Percentiles rank a stretch among this genome's conserved stretches.
Conservation (phyloP, 73 alveolate species). For the Tetrahymena thermophila region DNA sequence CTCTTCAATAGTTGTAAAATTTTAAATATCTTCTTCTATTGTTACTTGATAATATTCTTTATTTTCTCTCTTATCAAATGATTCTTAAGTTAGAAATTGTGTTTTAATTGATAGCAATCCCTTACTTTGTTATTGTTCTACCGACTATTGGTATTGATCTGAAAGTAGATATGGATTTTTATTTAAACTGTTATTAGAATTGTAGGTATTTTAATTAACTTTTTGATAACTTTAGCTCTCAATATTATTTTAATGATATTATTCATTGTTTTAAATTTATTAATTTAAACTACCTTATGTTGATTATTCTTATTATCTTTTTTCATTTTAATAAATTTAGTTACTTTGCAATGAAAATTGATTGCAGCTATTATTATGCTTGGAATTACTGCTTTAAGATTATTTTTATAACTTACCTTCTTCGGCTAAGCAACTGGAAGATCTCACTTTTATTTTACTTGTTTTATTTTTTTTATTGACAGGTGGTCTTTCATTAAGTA, state of each 20-base stretch:
- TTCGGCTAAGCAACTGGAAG: not conserved
- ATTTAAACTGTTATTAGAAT: not conserved
- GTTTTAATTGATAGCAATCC: not conserved
- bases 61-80: not conserved
- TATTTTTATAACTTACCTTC: not conserved
- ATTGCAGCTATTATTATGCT: not conserved
- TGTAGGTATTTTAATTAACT: too few relatives aligned
- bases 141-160: too few relatives aligned
- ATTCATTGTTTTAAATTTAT: not conserved
- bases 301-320: not conserved
- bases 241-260: not conserved
- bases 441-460: not conserved
- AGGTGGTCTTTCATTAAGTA: not conserved
- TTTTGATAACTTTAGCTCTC: not conserved
- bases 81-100: not conserved
- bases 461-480: not conserved
- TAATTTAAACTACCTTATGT: not conserved
- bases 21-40: not conserved
- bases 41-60: not conserved
- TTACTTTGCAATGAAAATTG: not conserved
- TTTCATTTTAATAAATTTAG: not conserved
- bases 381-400: not conserved
- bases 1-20: not conserved
- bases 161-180: too few relatives aligned
- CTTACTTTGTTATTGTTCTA: not conserved